phyloP scores from a whole-genome alignment of 176 grass and related monocot genomes.

The Calamus simplicifolius region DNA sequence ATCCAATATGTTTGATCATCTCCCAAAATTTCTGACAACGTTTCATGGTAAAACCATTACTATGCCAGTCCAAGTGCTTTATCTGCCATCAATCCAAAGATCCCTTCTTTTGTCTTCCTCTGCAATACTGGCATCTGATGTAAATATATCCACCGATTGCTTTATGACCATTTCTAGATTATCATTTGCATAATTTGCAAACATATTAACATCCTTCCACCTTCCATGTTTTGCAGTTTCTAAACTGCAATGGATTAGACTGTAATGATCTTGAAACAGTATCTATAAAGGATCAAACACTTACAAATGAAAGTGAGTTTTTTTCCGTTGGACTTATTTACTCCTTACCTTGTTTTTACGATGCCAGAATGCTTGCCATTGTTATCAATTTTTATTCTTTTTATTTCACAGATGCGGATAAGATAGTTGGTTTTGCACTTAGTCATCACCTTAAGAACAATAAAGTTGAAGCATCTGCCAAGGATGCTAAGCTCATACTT shows the following conservation, averaged over 20 bases:
- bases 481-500: constrained; percentile 70
- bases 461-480: constrained; percentile 43
- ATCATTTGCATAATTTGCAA: too few relatives aligned
- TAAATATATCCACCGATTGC: too few relatives aligned
- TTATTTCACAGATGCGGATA: constrained; percentile 72
- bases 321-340: constrained; percentile 16
- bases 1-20: too few relatives aligned
- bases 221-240: constrained; percentile 49
- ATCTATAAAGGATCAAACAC: constrained; percentile 87
- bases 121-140: too few relatives aligned
- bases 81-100: too few relatives aligned
- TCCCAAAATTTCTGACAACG: too few relatives aligned
- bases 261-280: constrained; percentile 83
- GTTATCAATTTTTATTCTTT: not conserved
- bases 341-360: not conserved
- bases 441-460: constrained; percentile 83
- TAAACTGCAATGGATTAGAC: constrained; percentile 66
- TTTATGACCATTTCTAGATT: too few relatives aligned
- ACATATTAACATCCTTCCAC: not conserved
- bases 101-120: too few relatives aligned
- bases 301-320: constrained; percentile 92
- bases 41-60: too few relatives aligned
- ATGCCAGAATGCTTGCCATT: not conserved
- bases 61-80: too few relatives aligned
- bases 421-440: constrained; percentile 86